Base-by-base conservation (phyloP, 108 stramenopile species). In the Skeletonema costatum region DNA sequence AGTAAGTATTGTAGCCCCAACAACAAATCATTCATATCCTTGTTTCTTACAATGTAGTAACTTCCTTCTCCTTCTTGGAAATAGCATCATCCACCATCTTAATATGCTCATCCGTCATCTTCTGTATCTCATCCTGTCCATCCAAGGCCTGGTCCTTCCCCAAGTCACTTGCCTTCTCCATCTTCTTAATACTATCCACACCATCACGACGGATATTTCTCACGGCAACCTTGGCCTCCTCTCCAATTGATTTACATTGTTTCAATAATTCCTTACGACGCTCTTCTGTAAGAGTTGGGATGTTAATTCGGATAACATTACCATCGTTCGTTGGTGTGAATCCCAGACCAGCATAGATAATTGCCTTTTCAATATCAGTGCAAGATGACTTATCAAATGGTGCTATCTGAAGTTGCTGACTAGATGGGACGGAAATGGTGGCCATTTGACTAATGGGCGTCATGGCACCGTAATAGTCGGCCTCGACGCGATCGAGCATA, bases 261-360 rank as follows among this genome's bases (percentile, higher is more conserved):
- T 97, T 98, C 80, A 94, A 68, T 78, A 98, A 80, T 29, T 97
- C 98, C 89, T 98, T 98, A 41, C 98, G 86, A 19, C 98, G 88
- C 36, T 98, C 97, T 84, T 98, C 98, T 9, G 97, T 97, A 48
- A 98, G 81, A 14, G 86, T 58, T 13, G 98, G 98, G 60, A 98
- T 96, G 73, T 97, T 97, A 72, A 98, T 83, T 53, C 96, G 90
- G 66, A 98, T 96, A 10, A 98, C 76, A 36, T 39, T 75, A 2
- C 97, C 98, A 83, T 97, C 96, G 72, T 96, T 97, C 71, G 81
- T 87, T 4, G 98, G 97, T 0, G 93, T 95, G 31, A 98, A 77
- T 5, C 98, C 98, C 5, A 98, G 39, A 30, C 89, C 94, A 0
- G 93, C 66, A 62, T 98, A 97, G 14, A 93, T 85, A 63, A 98